Conservation (phyloP, 305 asterid genomes). For the Fraxinus platypoda region DNA sequence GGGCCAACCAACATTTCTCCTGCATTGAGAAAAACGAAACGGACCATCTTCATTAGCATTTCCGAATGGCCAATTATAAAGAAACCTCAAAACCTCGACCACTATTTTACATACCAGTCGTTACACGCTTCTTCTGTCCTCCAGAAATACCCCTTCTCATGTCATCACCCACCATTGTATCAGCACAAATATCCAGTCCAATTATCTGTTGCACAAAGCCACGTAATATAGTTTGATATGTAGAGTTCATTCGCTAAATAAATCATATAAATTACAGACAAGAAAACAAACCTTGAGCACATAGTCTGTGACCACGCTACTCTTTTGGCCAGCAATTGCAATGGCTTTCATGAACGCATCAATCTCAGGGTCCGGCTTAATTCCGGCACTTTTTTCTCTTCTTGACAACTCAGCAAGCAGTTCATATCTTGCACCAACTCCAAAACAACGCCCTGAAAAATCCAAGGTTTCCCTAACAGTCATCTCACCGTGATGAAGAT, state of each 20-base stretch:
- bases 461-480: slow-evolving; percentile 45
- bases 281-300: slow-evolving; percentile 41
- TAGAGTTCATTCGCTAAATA: not conserved
- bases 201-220: slow-evolving; percentile 26
- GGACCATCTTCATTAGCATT: not conserved
- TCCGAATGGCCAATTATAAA: not conserved
- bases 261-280: not conserved
- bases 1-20: slow-evolving; percentile 61
- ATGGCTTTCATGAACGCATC: slow-evolving; percentile 54
- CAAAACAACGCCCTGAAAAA: slow-evolving; percentile 44
- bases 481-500: slow-evolving; percentile 54
- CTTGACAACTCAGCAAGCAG: slow-evolving; percentile 41
- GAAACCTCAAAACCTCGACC: not conserved
- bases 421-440: slow-evolving; percentile 48
- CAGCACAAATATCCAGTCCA: slow-evolving; percentile 45
- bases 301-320: slow-evolving; percentile 41
- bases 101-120: slow-evolving; percentile 27
- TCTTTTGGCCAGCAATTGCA: slow-evolving; percentile 40
- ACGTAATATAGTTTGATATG: not conserved
- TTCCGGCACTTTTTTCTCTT: slow-evolving; percentile 40
- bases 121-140: slow-evolving; percentile 48
- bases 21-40: slow-evolving; percentile 13
- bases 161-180: slow-evolving; percentile 44
- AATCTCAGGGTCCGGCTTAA: slow-evolving; percentile 47
- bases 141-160: slow-evolving; percentile 52